phyloP scores from a whole-genome alignment of 2,329 filamentous ascomycete species.

The Sclerotinia nivalis region DNA sequence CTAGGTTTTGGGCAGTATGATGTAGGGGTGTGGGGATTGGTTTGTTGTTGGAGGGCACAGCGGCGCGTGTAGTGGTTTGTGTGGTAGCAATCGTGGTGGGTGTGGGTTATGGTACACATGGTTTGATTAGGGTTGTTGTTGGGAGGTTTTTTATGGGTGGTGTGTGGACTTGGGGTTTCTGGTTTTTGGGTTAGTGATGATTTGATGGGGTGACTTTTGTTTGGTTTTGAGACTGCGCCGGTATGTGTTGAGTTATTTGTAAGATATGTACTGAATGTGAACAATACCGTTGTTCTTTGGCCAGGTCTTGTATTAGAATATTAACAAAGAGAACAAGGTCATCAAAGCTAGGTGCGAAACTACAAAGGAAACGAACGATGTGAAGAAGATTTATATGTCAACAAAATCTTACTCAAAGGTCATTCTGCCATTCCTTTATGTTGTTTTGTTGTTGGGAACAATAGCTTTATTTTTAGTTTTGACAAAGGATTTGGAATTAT shows the following conservation, averaged over 20 bases:
- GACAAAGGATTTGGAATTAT: not conserved
- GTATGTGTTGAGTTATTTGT: not conserved
- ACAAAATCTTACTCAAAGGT: not conserved
- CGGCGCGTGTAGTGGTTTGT: not conserved
- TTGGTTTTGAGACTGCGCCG: not conserved
- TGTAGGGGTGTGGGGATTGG: not conserved
- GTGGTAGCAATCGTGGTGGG: not conserved
- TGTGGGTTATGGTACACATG: not conserved
- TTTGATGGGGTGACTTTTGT: not conserved
- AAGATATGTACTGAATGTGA: not conserved
- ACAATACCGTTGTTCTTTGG: slow-evolving; percentile 6
- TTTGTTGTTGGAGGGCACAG: not conserved
- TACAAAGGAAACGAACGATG: not conserved
- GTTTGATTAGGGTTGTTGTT: not conserved
- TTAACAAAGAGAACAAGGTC: not conserved
- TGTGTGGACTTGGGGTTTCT: not conserved
- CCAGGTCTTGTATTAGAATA: not conserved
- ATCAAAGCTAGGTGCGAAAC: not conserved
- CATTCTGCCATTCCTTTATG: not conserved
- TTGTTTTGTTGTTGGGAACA: not conserved
- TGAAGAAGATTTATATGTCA: not conserved
- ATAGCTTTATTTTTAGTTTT: not conserved
- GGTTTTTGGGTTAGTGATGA: not conserved
- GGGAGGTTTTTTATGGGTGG: not conserved
- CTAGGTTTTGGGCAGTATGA: not conserved